Base-by-base conservation (phyloP, 768 basidiomycete genomes). In the Lentinula boryana region DNA sequence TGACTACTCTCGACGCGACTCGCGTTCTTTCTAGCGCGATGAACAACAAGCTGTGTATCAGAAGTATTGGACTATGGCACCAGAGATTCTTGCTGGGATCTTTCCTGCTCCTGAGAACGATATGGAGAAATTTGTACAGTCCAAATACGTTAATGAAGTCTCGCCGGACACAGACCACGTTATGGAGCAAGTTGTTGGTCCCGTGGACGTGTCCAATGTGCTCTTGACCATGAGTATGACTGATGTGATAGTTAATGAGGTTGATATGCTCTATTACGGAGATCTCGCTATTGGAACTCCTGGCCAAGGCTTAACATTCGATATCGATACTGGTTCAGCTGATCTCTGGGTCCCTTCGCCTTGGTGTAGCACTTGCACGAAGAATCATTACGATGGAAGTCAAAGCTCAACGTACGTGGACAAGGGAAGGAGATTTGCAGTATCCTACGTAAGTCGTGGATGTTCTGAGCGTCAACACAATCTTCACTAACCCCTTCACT, bases 291-390 rank as follows among this genome's bases (percentile, higher is more conserved):
- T 89, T 56, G 89, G 88, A 9, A 84, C 84, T 16, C 80, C 81
- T 1, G 64, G 72, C 0, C 86, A 88, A 68, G 56, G 63, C 21
- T 65, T 89, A 16, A 74, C 77, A 2, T 77, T 89, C 36, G 82
- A 86, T 68, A 73, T 89, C 63, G 88, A 90, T 69, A 89, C 88
- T 2, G 86, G 88, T 54, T 85, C 83, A 6, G 75, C 82, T 36
- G 88, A 90, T 67, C 74, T 86, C n/a, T 89, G 87, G 84, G 68
- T 75, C 2, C 76, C 80, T 32, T 68, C 71, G 13, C 56, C 67
- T 48, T 84, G 83, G 46, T 48, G 46, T 65, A 13, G 50, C 1
- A 40, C 64, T 15, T 85, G 83, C 62, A 62, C 63, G n/a, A 67
- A 71, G 51, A 67, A 56, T 13, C 75, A 76, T 58, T 84, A 80